Conservation (phyloP, 371 early-diverging fungal genomes). For the Mucor circinelloides region DNA sequence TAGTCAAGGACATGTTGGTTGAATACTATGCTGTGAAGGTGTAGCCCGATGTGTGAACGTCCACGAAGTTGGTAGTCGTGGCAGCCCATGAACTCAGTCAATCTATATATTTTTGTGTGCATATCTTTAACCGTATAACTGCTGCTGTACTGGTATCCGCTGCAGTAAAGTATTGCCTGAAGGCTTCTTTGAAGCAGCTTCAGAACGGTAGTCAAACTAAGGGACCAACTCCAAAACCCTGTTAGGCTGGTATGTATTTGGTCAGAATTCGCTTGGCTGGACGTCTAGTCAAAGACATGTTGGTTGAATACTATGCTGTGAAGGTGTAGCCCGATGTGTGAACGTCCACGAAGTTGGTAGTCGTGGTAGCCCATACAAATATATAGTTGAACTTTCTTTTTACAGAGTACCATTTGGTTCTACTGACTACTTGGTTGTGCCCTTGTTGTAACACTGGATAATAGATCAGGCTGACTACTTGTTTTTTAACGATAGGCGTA, state of each 20-base stretch:
- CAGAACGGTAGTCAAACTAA: background rate
- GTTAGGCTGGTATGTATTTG: background rate
- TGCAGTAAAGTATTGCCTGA: background rate
- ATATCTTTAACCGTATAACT: background rate
- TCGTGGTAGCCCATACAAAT: background rate
- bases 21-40: background rate
- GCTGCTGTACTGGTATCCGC: background rate
- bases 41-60: constrained; percentile 1
- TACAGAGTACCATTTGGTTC: background rate
- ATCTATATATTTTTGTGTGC: background rate
- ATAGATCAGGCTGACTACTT: background rate
- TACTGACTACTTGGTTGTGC: background rate
- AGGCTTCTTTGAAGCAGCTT: background rate
- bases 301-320: background rate
- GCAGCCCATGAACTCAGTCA: background rate
- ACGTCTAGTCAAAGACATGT: background rate
- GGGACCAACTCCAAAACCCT: background rate
- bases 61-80: constrained; percentile 1
- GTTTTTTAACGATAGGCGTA: background rate
- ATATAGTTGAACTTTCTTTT: background rate
- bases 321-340: background rate
- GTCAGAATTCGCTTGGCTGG: background rate
- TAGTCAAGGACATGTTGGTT: background rate
- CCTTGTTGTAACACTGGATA: background rate
- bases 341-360: constrained; percentile 1